Percentiles rank a stretch among this genome's conserved stretches.
Evolutionary conservation across 2,329 filamentous ascomycete genomes (phyloP).

Genomic region (Rosellinia necatrix): DNA sequence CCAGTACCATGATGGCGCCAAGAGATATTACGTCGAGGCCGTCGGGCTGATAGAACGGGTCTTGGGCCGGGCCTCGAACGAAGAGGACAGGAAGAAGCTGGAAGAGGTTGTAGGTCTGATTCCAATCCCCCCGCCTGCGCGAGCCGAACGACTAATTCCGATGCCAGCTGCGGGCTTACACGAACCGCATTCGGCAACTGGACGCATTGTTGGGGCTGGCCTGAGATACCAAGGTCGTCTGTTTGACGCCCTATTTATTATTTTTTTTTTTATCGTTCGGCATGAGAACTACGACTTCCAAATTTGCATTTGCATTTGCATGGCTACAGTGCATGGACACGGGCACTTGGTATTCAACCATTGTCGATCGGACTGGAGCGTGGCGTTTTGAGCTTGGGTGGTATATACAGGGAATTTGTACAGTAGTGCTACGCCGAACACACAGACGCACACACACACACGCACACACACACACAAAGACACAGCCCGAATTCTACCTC

Average conservation of each 20-base stretch:
- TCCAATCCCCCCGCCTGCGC: background rate
- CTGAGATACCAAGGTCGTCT: background rate
- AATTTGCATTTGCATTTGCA: constrained; percentile 11
- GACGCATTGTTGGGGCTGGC: constrained; percentile 12
- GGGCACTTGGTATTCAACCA: constrained; percentile 10
- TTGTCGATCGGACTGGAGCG: background rate
- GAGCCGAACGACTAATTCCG: constrained; percentile 21
- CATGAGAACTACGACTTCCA: constrained; percentile 10
- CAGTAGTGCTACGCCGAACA: constrained; percentile 36
- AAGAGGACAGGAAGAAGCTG: constrained; percentile 31
- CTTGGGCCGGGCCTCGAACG: constrained; percentile 28
- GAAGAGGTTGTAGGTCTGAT: constrained; percentile 30
- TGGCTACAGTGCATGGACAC: constrained; percentile 6
- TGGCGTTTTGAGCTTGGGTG: constrained; percentile 14
- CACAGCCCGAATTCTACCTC: background rate
- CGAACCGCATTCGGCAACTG: constrained; percentile 32
- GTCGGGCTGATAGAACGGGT: constrained; percentile 33
- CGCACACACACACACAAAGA: background rate
- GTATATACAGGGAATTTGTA: constrained; percentile 31
- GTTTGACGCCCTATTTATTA: background rate
- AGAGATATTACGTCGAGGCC: constrained; percentile 35
- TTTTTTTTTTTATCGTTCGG: background rate
- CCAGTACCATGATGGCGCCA: constrained; percentile 35
- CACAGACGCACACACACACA: background rate
- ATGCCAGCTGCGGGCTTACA: constrained; percentile 30